Base-by-base conservation (phyloP, 306 rosid genomes). In the Rosa lucieae region DNA sequence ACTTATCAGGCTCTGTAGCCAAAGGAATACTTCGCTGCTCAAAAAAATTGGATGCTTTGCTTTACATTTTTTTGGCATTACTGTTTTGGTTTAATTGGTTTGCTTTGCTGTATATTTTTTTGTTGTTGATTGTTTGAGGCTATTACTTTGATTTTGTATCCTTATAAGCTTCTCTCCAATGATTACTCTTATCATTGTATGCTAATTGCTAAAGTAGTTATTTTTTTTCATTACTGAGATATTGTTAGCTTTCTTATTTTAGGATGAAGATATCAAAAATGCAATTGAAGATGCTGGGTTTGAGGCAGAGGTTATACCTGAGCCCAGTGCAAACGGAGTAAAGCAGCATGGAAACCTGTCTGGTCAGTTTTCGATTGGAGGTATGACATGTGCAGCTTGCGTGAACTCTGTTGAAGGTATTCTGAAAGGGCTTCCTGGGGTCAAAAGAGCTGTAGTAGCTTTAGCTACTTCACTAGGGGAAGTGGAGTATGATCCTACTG, bases 331-430 rank as follows among this genome's bases (percentile, higher is more conserved):
- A 52, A 58, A 48, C 51, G 97, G 91, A 83, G 82, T 82, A 83
- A 83, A 84, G 79, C 86, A 85, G 17, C 85, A 86, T 52, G 95
- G 83, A 76, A 90, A 92, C 21, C 46, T 93, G 81, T 74, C 86
- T 73, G 99, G 98, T 73, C 99, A 92, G 86, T 95, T 95, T 88
- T 85, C 89, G 29, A 91, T 95, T 44, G 92, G 99, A 65, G 99
- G 99, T 69, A 95, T 95, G 98, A 95, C 99, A 78, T 95, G 99
- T 84, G 97, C 99, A 72, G 99, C 99, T 37, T 95, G 99, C 75
- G 99, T 95, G 77, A 93, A 93, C 81, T 93, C 99, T 58, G 97
- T 95, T 79, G 99, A 95, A 83, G 86, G 96, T 48, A 95, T 93
- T 83, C 83, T 95, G 72, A 89, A 85, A 86, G 82, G 87, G 78